phyloP scores from a whole-genome alignment of 164 flowering plant species.

The Sedum album region DNA sequence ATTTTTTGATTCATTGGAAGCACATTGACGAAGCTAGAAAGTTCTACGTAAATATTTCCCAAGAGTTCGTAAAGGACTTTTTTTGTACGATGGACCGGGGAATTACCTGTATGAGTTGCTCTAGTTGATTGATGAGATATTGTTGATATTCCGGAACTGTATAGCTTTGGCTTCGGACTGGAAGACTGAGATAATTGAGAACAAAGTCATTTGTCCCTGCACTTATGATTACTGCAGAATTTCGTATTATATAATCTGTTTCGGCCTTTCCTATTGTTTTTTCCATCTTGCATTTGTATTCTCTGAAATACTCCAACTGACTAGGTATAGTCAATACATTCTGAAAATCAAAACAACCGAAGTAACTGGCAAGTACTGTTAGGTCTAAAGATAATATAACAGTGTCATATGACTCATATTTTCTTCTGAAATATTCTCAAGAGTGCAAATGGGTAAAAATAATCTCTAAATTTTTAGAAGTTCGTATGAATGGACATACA shows the following conservation, averaged over 20 bases:
- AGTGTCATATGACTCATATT: too few relatives aligned
- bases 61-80: background rate
- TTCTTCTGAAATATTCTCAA: too few relatives aligned
- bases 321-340: slow-evolving; percentile 16
- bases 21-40: background rate
- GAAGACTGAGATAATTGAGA: slow-evolving; percentile 24
- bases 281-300: slow-evolving; percentile 22
- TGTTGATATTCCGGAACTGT: slow-evolving; percentile 21
- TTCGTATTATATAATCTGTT: slow-evolving; percentile 13
- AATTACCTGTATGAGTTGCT: slow-evolving; percentile 6
- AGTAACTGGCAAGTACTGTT: too few relatives aligned
- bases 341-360: slow-evolving; percentile 16
- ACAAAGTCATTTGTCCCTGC: slow-evolving; percentile 39
- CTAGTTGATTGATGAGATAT: slow-evolving; percentile 13
- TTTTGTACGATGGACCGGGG: background rate
- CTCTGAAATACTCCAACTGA: slow-evolving; percentile 28
- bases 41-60: background rate
- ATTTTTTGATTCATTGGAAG: too few relatives aligned
- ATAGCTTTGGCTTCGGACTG: slow-evolving; percentile 10
- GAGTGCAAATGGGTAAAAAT: background rate
- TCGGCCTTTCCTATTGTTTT: slow-evolving; percentile 16
- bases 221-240: slow-evolving; percentile 19
- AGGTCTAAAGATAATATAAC: too few relatives aligned
- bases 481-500: slow-evolving; percentile 19
- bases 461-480: too few relatives aligned